A percentile compares a stretch with the other conserved stretches of the same genome.
Evolutionary conservation across 768 basidiomycete genomes (phyloP).

Genomic region (Naematelia aurantialba): DNA sequence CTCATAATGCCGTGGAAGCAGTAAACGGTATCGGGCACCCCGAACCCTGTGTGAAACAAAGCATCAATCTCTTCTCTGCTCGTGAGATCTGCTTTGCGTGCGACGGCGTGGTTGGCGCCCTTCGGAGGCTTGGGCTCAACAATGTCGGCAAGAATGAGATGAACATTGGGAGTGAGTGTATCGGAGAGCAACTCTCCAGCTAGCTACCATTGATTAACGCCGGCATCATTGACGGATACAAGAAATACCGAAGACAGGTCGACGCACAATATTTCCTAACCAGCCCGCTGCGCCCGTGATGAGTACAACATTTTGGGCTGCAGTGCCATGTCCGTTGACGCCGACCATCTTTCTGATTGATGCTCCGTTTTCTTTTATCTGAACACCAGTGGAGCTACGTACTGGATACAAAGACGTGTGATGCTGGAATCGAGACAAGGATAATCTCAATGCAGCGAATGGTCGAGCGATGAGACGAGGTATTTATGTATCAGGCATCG

Average conservation of each 20-base stretch:
- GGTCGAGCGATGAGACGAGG: too few relatives aligned
- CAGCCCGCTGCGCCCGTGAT: slow-evolving; percentile 50
- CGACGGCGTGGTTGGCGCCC: slow-evolving; percentile 36
- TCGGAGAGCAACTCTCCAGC: slow-evolving; percentile 39
- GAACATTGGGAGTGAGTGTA: slow-evolving; percentile 50
- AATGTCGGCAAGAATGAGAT: slow-evolving; percentile 59
- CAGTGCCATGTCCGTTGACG: background rate
- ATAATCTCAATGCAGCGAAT: too few relatives aligned
- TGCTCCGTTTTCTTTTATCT: background rate
- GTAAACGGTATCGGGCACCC: slow-evolving; percentile 48
- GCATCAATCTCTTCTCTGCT: slow-evolving; percentile 37
- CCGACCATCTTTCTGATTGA: background rate
- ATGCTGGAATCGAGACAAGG: too few relatives aligned
- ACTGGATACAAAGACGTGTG: too few relatives aligned
- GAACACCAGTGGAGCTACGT: too few relatives aligned
- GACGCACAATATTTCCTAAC: slow-evolving; percentile 42
- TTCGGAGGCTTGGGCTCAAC: slow-evolving; percentile 49
- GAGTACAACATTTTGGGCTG: slow-evolving; percentile 37
- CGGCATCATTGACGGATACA: background rate
- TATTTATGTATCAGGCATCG: too few relatives aligned
- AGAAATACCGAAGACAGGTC: background rate
- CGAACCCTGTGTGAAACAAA: slow-evolving; percentile 46
- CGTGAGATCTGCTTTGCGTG: slow-evolving; percentile 46
- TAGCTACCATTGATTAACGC: too few relatives aligned
- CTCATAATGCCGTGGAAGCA: slow-evolving; percentile 51